Evolutionary conservation across 345 rosid genomes (phyloP), one percentile per base, ranked within the genome.

Genomic region (Gossypium stocksii): DNA sequence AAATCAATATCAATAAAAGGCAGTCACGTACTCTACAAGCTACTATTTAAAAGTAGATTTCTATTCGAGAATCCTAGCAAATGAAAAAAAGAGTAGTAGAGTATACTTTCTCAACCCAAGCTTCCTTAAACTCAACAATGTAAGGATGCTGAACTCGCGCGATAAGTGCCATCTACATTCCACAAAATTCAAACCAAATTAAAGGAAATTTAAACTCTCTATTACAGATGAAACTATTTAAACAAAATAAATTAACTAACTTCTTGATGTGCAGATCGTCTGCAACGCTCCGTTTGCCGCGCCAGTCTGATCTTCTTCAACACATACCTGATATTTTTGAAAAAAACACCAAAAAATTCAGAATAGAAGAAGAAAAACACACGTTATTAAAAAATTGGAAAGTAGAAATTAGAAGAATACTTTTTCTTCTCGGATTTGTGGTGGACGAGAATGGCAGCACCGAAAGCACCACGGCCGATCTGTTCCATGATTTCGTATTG

Each of bases 221-320:
- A 68, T 4, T 51, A n/a, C 20, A 20, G 8, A n/a, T 53, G 1
- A 59, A 65, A 56, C n/a, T 63, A 48, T 72, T 43, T 14, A 41
- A 65, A 72, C 34, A 23, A 46, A 34, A 76, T 25, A 14, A 25
- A 72, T 10, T 58, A 63, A 75, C 74, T 45, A 66, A 94, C 99
- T 88, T 95, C 99, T 83, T 95, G 97, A 82, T 95, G 98, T 78
- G 99, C 99, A 80, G 99, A 95, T 90, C 93, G 86, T 90, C 98
- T 73, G 81, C 97, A 94, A 66, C 98, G 90, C 78, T 94, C 98
- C 44, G 98, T 94, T 74, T 94, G 98, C 74, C 98, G 71, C 53
- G 98, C 98, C 58, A 94, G 86, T 78, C 98, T 86, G 81, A 94
- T 94, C 95, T 94, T 92, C 98, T 94, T 94, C 87, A 94, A 80